These are phyloP conservation scores for Kurtzmaniella fragi DNA, from an alignment of 805 yeast genomes.

Conservation along the genomic window DNA sequence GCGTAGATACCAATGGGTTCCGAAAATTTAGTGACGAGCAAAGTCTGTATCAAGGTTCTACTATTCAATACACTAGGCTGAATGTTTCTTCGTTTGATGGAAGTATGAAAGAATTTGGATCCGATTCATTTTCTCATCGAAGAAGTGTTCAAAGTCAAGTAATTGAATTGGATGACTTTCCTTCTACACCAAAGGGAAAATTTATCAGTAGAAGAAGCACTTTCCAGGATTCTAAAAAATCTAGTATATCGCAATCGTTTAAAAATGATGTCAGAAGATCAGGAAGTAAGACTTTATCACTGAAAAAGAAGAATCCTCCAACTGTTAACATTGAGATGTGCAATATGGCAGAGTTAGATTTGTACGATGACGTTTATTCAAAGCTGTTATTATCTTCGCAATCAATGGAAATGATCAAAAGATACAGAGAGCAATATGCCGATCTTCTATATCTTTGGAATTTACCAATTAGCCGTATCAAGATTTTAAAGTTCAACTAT, in stretches of 20 bases:
- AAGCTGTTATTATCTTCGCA: constrained; percentile 36
- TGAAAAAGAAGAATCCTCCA: constrained; percentile 14
- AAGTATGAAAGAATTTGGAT: constrained; percentile 10
- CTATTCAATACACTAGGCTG: constrained; percentile 4
- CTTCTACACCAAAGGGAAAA: too few species aligned
- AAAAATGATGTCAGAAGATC: neutral
- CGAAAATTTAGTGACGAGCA: too few species aligned
- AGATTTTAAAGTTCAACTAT: constrained; percentile 67
- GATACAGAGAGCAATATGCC: constrained; percentile 67
- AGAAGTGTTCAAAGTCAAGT: too few species aligned
- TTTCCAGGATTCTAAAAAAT: neutral
- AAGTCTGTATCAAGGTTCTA: too few species aligned
- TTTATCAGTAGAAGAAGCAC: neutral
- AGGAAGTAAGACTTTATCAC: neutral
- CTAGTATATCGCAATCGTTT: neutral
- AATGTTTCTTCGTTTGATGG: constrained; percentile 9
- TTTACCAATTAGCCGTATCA: constrained; percentile 70
- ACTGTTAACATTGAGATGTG: constrained; percentile 42
- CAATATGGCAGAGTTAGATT: constrained; percentile 39
- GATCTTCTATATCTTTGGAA: constrained; percentile 80
- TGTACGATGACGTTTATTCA: constrained; percentile 39
- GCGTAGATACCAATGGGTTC: too few species aligned
- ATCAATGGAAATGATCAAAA: constrained; percentile 28
- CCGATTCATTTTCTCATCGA: constrained; percentile 10
- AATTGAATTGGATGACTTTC: too few species aligned